Percentiles rank a stretch among this genome's conserved stretches.
phyloP scores from a whole-genome alignment of 192 early-diverging fungal genomes.

The Entomortierella beljakovae region DNA sequence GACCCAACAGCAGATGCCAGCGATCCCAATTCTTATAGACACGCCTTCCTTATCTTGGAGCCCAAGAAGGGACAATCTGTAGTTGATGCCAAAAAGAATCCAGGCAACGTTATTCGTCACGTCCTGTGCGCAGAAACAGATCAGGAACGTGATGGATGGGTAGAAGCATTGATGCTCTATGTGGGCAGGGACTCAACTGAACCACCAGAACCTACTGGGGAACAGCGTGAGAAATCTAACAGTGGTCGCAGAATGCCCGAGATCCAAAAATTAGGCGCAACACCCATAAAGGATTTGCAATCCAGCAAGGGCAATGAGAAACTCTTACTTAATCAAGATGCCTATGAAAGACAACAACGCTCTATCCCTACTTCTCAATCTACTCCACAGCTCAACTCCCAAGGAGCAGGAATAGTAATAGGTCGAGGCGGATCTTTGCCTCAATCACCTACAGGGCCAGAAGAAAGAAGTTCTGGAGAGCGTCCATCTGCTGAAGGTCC shows the following conservation, averaged over 20 bases:
- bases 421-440: constrained; percentile 21
- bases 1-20: constrained; percentile 20
- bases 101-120: constrained; percentile 63
- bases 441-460: constrained; percentile 32
- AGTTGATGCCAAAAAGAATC: constrained; percentile 39
- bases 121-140: constrained; percentile 93
- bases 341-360: constrained; percentile 45
- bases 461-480: constrained; percentile 28
- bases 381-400: constrained; percentile 7
- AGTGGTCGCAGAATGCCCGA: constrained; percentile 25
- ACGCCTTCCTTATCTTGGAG: constrained; percentile 92
- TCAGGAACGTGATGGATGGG: constrained; percentile 92
- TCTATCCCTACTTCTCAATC: constrained; percentile 23
- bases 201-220: background rate
- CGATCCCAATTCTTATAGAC: constrained; percentile 77
- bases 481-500: constrained; percentile 9
- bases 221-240: constrained; percentile 19
- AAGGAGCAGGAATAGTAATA: too few species aligned
- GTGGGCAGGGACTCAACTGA: constrained; percentile 42
- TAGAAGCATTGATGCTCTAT: constrained; percentile 72
- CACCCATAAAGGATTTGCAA: constrained; percentile 48
- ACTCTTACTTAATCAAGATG: constrained; percentile 31
- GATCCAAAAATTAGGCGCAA: constrained; percentile 45
- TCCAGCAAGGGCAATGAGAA: constrained; percentile 41
- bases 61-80: constrained; percentile 72